These are phyloP conservation scores for Kazachstania viticola DNA, from an alignment of 805 yeast species.

Conservation along the genomic window DNA sequence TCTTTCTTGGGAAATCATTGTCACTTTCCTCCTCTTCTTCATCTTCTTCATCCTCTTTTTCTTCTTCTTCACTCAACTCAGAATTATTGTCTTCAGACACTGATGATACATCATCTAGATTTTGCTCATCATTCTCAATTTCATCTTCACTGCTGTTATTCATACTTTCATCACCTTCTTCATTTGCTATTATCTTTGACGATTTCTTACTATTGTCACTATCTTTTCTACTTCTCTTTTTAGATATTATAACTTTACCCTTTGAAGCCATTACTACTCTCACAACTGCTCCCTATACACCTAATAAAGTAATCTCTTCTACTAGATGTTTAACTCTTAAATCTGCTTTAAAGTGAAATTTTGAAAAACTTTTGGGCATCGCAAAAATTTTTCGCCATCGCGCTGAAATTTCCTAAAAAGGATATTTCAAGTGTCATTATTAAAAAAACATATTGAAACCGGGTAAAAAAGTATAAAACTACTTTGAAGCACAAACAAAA, in stretches of 20 bases:
- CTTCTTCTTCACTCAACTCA: conserved; percentile 12
- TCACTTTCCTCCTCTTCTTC: conserved; percentile 14
- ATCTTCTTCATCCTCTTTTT: conserved; percentile 14
- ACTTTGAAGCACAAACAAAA: too few species aligned
- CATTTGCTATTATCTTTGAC: too few species aligned
- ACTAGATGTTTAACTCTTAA: too few species aligned
- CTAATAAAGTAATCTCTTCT: background rate
- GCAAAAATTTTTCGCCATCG: too few species aligned
- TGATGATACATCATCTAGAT: conserved; percentile 1
- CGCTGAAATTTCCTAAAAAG: too few species aligned
- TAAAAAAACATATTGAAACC: too few species aligned
- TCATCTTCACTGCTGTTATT: background rate
- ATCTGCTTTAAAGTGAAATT: background rate
- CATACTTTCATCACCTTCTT: background rate
- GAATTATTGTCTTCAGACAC: background rate
- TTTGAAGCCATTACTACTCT: conserved; percentile 1
- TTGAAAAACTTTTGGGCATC: background rate
- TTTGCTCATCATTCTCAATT: background rate
- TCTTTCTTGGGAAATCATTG: conserved; percentile 34
- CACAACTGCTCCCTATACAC: background rate
- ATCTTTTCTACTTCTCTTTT: conserved; percentile 1
- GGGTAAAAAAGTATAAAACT: too few species aligned
- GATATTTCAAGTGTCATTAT: too few species aligned
- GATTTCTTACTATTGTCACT: too few species aligned
- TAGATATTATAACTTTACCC: conserved; percentile 1